A percentile compares a stretch with the other conserved stretches of the same genome.
phyloP scores from a whole-genome alignment of 2,329 filamentous ascomycete species.

The Fusarium tuaranense region DNA sequence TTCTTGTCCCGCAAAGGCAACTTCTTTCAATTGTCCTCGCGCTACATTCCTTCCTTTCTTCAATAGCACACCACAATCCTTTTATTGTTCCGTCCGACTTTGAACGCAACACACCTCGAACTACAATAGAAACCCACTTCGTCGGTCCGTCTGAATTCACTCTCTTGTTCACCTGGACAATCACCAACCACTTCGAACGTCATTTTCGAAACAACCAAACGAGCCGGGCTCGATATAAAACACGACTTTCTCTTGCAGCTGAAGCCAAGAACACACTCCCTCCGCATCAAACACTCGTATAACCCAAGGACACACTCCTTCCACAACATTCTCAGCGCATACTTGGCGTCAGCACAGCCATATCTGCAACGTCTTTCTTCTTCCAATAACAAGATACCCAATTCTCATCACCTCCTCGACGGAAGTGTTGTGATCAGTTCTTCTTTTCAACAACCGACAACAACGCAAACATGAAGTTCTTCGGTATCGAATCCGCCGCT shows the following conservation, averaged over 20 bases:
- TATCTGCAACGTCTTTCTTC: conserved; percentile 1
- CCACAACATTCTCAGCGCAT: conserved; percentile 16
- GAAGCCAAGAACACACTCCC: conserved; percentile 18
- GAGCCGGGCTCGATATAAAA: conserved; percentile 29
- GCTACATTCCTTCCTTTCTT: conserved; percentile 29
- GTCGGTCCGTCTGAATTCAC: conserved; percentile 26
- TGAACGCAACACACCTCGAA: conserved; percentile 13
- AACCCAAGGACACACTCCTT: conserved; percentile 18
- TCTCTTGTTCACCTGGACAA: conserved; percentile 35
- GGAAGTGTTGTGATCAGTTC: conserved; percentile 20
- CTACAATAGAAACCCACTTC: conserved; percentile 25
- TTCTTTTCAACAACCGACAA: conserved; percentile 7
- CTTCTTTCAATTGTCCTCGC: conserved; percentile 23
- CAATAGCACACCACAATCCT: conserved; percentile 36
- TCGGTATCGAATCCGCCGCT: conserved; percentile 48
- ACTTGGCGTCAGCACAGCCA: conserved; percentile 10
- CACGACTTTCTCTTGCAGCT: conserved; percentile 23
- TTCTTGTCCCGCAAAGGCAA: conserved; percentile 14
- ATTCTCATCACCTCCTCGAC: conserved; percentile 11
- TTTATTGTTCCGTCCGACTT: conserved; percentile 22
- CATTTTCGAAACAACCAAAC: conserved; percentile 2
- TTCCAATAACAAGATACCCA: conserved; percentile 26
- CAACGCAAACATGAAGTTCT: conserved; percentile 55
- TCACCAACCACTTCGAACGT: conserved; percentile 11
- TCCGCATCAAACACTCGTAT: background rate